phyloP scores from a whole-genome alignment of 1,284 basidiomycete genomes.

The Tylopilus orsonianus region DNA sequence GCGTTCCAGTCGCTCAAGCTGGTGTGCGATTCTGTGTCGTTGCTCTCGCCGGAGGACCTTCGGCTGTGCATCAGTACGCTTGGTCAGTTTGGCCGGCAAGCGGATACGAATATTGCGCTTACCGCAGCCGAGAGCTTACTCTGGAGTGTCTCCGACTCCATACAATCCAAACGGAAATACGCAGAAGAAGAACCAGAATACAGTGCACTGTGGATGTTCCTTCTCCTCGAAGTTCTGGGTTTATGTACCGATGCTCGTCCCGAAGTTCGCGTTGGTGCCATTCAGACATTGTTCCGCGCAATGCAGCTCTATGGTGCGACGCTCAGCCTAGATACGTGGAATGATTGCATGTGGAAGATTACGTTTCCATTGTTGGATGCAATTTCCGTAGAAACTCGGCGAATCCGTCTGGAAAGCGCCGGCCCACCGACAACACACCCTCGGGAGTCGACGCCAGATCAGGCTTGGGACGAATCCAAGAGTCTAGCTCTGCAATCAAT shows the following conservation, averaged over 20 bases:
- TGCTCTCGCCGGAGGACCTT: conserved; percentile 78
- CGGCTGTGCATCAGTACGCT: conserved; percentile 87
- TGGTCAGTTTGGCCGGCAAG: conserved; percentile 87
- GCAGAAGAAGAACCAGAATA: conserved; percentile 67
- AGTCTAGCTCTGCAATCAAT: conserved; percentile 84
- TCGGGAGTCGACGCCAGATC: conserved; percentile 29
- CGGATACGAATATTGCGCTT: conserved; percentile 93
- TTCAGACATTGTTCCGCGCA: conserved; percentile 93
- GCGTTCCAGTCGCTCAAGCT: conserved; percentile 93
- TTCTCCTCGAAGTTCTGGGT: conserved; percentile 81
- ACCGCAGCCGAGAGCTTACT: conserved; percentile 87
- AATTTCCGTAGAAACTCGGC: conserved; percentile 58
- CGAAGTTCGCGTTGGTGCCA: conserved; percentile 90
- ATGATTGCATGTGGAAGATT: conserved; percentile 84
- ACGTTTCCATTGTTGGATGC: conserved; percentile 86
- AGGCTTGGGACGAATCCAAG: conserved; percentile 85
- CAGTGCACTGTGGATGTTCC: conserved; percentile 87
- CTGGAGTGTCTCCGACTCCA: conserved; percentile 93
- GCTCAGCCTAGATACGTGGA: conserved; percentile 81
- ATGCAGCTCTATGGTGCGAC: conserved; percentile 91
- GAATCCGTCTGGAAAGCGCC: conserved; percentile 23
- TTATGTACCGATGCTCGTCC: conserved; percentile 81
- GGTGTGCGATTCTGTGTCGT: conserved; percentile 89
- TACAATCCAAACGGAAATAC: conserved; percentile 75
- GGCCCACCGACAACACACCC: conserved; percentile 15